Conservation (phyloP, 805 yeast species). For the Saturnispora mendoncae region DNA sequence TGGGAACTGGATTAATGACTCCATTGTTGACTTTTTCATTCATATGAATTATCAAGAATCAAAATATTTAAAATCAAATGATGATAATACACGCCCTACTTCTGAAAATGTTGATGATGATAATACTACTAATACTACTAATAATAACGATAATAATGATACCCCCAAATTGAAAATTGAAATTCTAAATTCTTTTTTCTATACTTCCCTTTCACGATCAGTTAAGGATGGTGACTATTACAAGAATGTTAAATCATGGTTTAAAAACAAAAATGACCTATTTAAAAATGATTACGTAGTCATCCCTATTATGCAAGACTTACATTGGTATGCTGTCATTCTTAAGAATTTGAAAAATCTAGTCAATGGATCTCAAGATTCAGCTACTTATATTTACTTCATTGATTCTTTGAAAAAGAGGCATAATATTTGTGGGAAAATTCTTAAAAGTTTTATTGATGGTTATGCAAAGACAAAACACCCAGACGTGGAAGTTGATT, state of each 20-base stretch:
- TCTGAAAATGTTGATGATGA: too few relatives aligned
- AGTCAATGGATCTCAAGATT: slow-evolving; percentile 4
- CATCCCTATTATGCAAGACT: slow-evolving; percentile 70
- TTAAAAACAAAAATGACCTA: slow-evolving; percentile 50
- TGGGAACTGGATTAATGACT: slow-evolving; percentile 85
- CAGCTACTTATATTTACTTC: slow-evolving; percentile 39
- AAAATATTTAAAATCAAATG: too few relatives aligned
- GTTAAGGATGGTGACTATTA: slow-evolving; percentile 34
- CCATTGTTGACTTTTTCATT: slow-evolving; percentile 76
- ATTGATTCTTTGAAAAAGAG: slow-evolving; percentile 69
- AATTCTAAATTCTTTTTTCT: slow-evolving; percentile 78
- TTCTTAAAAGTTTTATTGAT: slow-evolving; percentile 50
- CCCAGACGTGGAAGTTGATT: slow-evolving; percentile 34
- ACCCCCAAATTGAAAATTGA: slow-evolving; percentile 30
- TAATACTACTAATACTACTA: too few relatives aligned
- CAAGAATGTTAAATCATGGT: slow-evolving; percentile 68
- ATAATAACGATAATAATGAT: too few relatives aligned
- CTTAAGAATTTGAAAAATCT: slow-evolving; percentile 43
- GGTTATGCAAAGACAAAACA: slow-evolving; percentile 64
- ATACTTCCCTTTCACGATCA: slow-evolving; percentile 44
- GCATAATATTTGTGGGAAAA: slow-evolving; percentile 42
- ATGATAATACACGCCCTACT: too few relatives aligned
- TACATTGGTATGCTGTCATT: slow-evolving; percentile 85
- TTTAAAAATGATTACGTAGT: slow-evolving; percentile 52
- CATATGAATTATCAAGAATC: slow-evolving; percentile 38